Conservation (phyloP, 2,329 filamentous ascomycete genomes). For the Paraphoma chrysanthemicola region DNA sequence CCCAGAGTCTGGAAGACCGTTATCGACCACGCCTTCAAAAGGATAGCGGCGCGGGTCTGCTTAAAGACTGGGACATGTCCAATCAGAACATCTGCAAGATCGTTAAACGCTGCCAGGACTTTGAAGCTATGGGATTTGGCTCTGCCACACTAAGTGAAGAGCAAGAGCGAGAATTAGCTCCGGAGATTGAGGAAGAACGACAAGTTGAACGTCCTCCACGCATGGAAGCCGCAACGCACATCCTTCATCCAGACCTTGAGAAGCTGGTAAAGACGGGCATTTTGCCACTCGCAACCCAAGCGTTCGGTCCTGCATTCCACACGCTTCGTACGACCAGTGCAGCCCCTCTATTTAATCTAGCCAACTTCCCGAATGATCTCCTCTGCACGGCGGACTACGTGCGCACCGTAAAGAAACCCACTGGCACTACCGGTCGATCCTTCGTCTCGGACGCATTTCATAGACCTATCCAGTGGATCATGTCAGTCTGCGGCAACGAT, state of each 20-base stretch:
- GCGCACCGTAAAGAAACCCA: constrained; percentile 49
- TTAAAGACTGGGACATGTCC: constrained; percentile 16
- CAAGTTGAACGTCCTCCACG: constrained; percentile 59
- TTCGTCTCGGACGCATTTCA: no score
- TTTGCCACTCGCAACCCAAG: constrained; percentile 30
- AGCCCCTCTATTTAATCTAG: constrained; percentile 37
- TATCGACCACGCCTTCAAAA: constrained; percentile 53
- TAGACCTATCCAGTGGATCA: no score
- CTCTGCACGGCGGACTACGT: constrained; percentile 61
- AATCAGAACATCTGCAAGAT: constrained; percentile 29
- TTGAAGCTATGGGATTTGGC: constrained; percentile 36
- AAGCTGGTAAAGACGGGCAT: constrained; percentile 51
- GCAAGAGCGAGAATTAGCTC: constrained; percentile 71
- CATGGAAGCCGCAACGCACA: constrained; percentile 51
- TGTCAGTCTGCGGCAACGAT: no score
- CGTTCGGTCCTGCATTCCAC: constrained; percentile 56
- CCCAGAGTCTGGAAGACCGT: constrained; percentile 58
- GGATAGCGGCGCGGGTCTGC: not conserved
- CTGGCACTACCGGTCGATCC: no score
- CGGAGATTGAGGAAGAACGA: constrained; percentile 68
- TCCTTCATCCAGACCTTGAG: constrained; percentile 53
- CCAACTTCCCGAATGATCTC: constrained; percentile 50
- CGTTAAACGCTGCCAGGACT: constrained; percentile 25
- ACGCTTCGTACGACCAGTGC: constrained; percentile 53
- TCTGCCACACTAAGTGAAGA: constrained; percentile 64